Base-by-base conservation (phyloP, 257 asterid species). In the Fraxinus excelsior region DNA sequence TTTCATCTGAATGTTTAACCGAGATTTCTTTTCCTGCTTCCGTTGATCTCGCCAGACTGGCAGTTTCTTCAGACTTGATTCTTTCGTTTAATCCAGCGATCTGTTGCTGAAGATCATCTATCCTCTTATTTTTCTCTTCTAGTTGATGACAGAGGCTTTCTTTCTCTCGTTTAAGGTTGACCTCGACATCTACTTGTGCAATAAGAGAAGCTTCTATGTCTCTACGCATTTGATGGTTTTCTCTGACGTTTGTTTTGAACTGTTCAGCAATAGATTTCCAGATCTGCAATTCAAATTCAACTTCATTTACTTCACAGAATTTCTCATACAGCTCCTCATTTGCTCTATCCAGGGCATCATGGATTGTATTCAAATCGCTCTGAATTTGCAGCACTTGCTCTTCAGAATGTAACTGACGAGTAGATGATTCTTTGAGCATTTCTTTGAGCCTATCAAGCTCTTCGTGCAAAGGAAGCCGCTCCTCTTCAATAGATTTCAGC, bases 131-230 rank as follows among this genome's bases (percentile, higher is more conserved):
- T 67, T 85, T 94, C 71, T 91, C 97, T 73, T 85, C 88, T 21
- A 91, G 87, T 67, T 79, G 80, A 73, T 74, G 77, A 62, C 81
- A 29, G 21, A 88, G 90, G 42, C 67, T 67, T 71, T 88, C 90
- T 58, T 80, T 93, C 85, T 91, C 97, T 60, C 77, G 91, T 79
- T 87, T 90, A 40, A 95, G 94, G 80, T 72, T 85, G 74, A 88
- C 76, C 82, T 90, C 97, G 11, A 86, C 81, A 35, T 87, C 96
- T 44, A 83, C 83, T 71, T 95, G 91, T 56, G 89, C 86, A 72
- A 95, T 83, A 75, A 95, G 97, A 75, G 97, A 95, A 82, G 96
- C 91, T 89, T 95, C 99, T 25, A 95, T 84, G 81, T 93, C 90
- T 77, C 29, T 79, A 12, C 97, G 91, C 91, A 90, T 76, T 70